Evolutionary conservation across 352 stramenopile species (phyloP), one percentile per base, ranked within the genome.

Genomic region (Globisporangium cylindrosporum): DNA sequence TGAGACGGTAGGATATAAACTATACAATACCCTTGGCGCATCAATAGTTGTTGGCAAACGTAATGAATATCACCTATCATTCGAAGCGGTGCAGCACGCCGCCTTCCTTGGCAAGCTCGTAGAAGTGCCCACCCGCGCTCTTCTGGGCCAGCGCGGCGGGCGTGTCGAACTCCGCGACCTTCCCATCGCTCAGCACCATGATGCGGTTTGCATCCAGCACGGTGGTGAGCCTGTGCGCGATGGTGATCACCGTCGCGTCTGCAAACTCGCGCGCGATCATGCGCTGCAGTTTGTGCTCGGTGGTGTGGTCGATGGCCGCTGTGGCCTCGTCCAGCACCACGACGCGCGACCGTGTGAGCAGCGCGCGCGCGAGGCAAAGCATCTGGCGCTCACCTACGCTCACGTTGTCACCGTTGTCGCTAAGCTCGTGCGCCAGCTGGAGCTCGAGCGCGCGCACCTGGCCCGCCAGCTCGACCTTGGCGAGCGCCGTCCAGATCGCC

Each of bases 151-250:
- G 70, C 32, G 88, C 75, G 32, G 66, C 43, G 20, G 95, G 93
- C 10, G 86, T 49, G 41, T 89, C 95, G 68, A 93, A 92, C 68
- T 99, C 90, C 8, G 81, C 91, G 15, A 96, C 80, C 59, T 80
- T 72, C 6, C 97, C 97, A 36, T 90, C 72, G 64, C 98, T 95
- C 68, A 99, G 89, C 6, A 99, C 97, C 41, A 99, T 75, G 56
- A 99, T 93, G 24, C 84, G 82, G 74, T 99, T 96, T 59, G 93
- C 97, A 76, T 99, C 96, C 62, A 99, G 97, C 67, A 99, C 94
- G 24, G 97, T 99, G 64, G 99, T 89, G 20, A 99, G 77, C 10
- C 97, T 84, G 76, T 99, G 97, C 15, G 97, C 97, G 65, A 99
- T 98, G 4, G 97, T 98, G 32, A 99, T 66, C 24, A 99, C 78